These are phyloP conservation scores for Jamesozyma jinghongensis DNA, from an alignment of 805 yeast species.

Conservation along the genomic window DNA sequence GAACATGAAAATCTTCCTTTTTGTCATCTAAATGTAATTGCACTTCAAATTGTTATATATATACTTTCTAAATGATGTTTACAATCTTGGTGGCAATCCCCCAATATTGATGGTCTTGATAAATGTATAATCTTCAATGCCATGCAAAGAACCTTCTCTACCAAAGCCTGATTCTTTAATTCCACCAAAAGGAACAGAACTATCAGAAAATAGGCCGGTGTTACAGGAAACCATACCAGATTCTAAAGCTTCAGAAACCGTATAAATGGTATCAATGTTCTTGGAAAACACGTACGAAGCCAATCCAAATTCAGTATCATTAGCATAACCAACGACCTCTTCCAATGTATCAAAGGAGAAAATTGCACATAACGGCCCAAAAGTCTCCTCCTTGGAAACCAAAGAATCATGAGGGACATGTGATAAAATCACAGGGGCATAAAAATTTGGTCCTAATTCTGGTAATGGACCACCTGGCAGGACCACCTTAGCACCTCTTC, in stretches of 20 bases:
- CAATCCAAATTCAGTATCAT: conserved; percentile 47
- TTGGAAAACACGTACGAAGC: conserved; percentile 53
- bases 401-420: conserved; percentile 43
- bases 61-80: not conserved
- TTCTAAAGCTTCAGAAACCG: conserved; percentile 48
- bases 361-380: conserved; percentile 56
- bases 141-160: conserved; percentile 56
- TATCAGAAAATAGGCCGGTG: conserved; percentile 48
- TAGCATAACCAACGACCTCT: conserved; percentile 45
- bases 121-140: conserved; percentile 51
- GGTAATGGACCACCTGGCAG: conserved; percentile 45
- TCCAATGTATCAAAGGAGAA: conserved; percentile 45
- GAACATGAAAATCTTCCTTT: too few species aligned
- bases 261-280: conserved; percentile 40
- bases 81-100: conserved; percentile 10
- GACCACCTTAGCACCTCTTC: conserved; percentile 45
- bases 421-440: conserved; percentile 45
- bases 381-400: conserved; percentile 50
- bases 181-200: conserved; percentile 54
- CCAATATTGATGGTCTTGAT: conserved; percentile 46
- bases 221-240: conserved; percentile 60
- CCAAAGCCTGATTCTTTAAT: conserved; percentile 62
- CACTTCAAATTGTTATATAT: too few species aligned
- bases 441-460: conserved; percentile 42
- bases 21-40: too few species aligned